phyloP scores from a whole-genome alignment of 176 grass and related monocot genomes.

The Poa annua region DNA sequence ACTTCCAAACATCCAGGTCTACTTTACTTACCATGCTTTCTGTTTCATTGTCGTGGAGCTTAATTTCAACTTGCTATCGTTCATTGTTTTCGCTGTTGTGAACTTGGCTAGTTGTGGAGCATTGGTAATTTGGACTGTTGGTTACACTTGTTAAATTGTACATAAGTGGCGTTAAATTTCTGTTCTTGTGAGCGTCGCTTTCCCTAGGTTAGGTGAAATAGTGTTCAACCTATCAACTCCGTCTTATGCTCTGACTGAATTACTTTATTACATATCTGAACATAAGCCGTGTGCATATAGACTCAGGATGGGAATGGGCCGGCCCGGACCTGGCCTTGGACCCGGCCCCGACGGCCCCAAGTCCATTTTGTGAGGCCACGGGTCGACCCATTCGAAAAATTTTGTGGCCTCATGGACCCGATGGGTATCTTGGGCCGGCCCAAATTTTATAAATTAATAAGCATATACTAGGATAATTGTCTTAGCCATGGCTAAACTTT shows the following conservation, averaged over 20 bases:
- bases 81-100: background rate
- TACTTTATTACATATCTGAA: constrained; percentile 15
- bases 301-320: too few relatives aligned
- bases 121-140: background rate
- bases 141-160: constrained; percentile 4
- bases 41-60: constrained; percentile 32
- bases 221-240: constrained; percentile 17
- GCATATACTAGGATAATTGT: too few relatives aligned
- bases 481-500: too few relatives aligned
- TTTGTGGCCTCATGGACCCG: too few relatives aligned
- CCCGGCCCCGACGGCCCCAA: too few relatives aligned
- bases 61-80: constrained; percentile 20
- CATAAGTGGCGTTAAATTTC: background rate
- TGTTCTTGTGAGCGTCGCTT: constrained; percentile 28
- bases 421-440: too few relatives aligned
- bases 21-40: constrained; percentile 23
- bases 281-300: constrained; percentile 11
- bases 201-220: constrained; percentile 27
- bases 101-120: constrained; percentile 4
- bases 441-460: too few relatives aligned
- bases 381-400: too few relatives aligned
- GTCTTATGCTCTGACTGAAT: constrained; percentile 20
- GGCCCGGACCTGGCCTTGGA: too few relatives aligned
- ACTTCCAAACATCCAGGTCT: constrained; percentile 83
- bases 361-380: too few relatives aligned